Evolutionary conservation across 805 yeast species (phyloP).

Genomic region (Metschnikowia baotianmanensis): DNA sequence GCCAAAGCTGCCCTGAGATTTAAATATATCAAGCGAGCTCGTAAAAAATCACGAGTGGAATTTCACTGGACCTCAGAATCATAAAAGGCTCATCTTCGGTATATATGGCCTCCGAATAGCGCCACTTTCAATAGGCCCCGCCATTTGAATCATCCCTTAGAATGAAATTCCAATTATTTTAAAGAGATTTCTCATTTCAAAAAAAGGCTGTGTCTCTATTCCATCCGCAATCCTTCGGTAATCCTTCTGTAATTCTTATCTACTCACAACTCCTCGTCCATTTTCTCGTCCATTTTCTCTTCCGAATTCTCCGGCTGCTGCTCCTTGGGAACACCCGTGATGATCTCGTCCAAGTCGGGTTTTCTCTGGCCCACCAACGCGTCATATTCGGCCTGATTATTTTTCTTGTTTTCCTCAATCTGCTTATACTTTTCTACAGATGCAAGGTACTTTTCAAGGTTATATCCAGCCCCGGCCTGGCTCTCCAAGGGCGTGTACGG

Average conservation of each 20-base stretch:
- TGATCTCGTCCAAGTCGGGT: slow-evolving; percentile 38
- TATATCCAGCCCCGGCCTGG: slow-evolving; percentile 85
- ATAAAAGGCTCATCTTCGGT: too few species aligned
- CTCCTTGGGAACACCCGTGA: slow-evolving; percentile 29
- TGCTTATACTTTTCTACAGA: slow-evolving; percentile 61
- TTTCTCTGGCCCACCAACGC: slow-evolving; percentile 34
- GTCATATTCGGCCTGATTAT: slow-evolving; percentile 46
- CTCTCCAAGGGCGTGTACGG: slow-evolving; percentile 90
- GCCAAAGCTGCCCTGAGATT: slow-evolving; percentile 3
- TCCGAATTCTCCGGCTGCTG: slow-evolving; percentile 11
- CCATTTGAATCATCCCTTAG: too few species aligned
- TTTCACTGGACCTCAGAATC: too few species aligned
- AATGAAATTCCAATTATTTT: too few species aligned
- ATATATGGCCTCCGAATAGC: too few species aligned
- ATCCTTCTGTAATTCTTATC: background rate
- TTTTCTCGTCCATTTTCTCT: background rate
- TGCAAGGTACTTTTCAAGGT: slow-evolving; percentile 62
- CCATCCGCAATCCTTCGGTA: too few species aligned
- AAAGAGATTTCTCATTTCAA: too few species aligned
- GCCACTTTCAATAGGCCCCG: too few species aligned
- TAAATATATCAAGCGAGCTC: background rate
- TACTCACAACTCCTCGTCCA: background rate
- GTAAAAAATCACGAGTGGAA: too few species aligned
- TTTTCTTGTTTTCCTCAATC: slow-evolving; percentile 34
- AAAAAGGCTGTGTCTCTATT: too few species aligned